Conservation (phyloP, 2,329 filamentous ascomycete genomes). For the Colletotrichum orbiculare region DNA sequence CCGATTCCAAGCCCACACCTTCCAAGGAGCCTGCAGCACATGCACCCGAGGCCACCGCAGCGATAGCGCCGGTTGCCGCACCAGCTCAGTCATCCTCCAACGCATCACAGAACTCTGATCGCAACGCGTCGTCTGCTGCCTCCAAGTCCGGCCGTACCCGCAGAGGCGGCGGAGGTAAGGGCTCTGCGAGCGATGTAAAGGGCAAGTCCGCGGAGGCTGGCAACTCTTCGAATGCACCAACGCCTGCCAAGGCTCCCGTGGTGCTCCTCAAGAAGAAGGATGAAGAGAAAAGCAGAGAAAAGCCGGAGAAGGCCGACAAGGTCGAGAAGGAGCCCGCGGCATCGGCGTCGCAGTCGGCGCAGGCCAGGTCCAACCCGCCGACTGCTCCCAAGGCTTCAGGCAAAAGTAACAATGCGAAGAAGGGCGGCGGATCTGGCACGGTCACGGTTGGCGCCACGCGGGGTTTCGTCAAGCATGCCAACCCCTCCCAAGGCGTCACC, state of each 20-base stretch:
- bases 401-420: constrained; percentile 43
- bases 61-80: constrained; percentile 33
- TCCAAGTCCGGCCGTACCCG: constrained; percentile 37
- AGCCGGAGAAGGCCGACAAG: constrained; percentile 26
- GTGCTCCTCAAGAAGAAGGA: constrained; percentile 55
- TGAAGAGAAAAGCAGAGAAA: constrained; percentile 37
- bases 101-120: constrained; percentile 25
- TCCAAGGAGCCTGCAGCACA: constrained; percentile 45
- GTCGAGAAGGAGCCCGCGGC: constrained; percentile 31
- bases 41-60: constrained; percentile 39
- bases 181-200: constrained; percentile 47
- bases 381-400: constrained; percentile 41
- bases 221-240: constrained; percentile 40
- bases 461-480: constrained; percentile 84
- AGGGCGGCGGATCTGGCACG: constrained; percentile 41
- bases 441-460: constrained; percentile 65
- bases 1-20: constrained; percentile 52
- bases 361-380: constrained; percentile 30
- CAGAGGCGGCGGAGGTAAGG: constrained; percentile 50
- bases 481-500: constrained; percentile 91
- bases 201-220: constrained; percentile 48
- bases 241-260: constrained; percentile 48
- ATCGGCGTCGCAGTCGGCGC: constrained; percentile 26
- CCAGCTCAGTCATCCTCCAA: constrained; percentile 24
- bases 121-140: constrained; percentile 26